A percentile compares a stretch with the other conserved stretches of the same genome.
These are phyloP conservation scores for Fusarium annulatum DNA, from an alignment of 2,329 filamentous ascomycete genomes.

Conservation along the genomic window DNA sequence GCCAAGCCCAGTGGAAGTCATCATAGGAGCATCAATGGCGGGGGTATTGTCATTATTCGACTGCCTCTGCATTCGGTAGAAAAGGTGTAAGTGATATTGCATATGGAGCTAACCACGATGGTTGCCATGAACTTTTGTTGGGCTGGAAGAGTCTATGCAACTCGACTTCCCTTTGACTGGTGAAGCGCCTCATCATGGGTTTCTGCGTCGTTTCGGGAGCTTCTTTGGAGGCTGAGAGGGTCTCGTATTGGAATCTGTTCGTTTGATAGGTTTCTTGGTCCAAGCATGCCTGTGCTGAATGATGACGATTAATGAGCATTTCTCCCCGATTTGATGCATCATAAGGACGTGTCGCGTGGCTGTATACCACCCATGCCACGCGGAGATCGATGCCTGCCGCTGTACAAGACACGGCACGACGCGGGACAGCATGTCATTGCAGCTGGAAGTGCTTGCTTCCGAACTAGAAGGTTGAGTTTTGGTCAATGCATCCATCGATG, in stretches of 20 bases:
- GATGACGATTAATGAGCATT: not conserved
- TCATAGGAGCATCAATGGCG: conserved; percentile 25
- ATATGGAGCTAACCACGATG: conserved; percentile 1
- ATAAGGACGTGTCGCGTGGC: not conserved
- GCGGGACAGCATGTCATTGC: conserved; percentile 21
- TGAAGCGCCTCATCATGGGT: not conserved
- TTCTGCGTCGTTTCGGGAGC: conserved; percentile 21
- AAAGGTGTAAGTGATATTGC: conserved; percentile 1
- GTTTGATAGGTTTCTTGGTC: conserved; percentile 5
- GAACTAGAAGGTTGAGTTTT: not conserved
- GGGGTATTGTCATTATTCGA: conserved; percentile 16
- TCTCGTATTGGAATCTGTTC: not conserved
- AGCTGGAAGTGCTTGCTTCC: conserved; percentile 1
- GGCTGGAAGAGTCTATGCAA: conserved; percentile 12
- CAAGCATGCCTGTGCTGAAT: not conserved
- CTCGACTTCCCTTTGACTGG: conserved; percentile 1
- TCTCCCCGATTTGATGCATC: not conserved
- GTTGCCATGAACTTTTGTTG: conserved; percentile 22
- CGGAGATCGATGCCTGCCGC: conserved; percentile 13
- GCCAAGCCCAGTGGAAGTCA: conserved; percentile 23
- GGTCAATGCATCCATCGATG: conserved; percentile 1
- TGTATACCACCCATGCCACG: conserved; percentile 1
- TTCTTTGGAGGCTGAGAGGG: not conserved
- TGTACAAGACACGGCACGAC: not conserved
- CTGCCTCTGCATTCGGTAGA: conserved; percentile 10